These are phyloP conservation scores for Rutstroemia sp. DNA, from an alignment of 2,329 filamentous ascomycete species.

Conservation along the genomic window DNA sequence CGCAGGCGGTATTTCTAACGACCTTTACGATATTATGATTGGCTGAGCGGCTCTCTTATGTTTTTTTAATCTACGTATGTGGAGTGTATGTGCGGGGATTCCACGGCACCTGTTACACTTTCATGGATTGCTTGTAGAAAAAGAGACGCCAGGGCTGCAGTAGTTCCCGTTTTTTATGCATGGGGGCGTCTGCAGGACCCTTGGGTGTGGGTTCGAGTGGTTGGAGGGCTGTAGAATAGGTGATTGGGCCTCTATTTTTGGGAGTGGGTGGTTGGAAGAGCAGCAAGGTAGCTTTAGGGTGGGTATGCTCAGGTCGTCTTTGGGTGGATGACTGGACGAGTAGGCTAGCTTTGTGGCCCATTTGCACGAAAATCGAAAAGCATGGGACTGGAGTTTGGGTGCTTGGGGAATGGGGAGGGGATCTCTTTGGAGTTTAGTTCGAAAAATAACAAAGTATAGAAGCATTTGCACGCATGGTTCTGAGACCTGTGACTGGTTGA, in stretches of 20 bases:
- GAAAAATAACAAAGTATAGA: neutral
- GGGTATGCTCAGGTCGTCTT: neutral
- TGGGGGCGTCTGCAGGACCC: neutral
- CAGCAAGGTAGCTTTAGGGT: neutral
- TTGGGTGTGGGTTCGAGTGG: constrained; percentile 2
- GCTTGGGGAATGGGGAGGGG: neutral
- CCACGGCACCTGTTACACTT: constrained; percentile 1
- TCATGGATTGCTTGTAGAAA: neutral
- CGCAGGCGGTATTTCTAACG: constrained; percentile 9
- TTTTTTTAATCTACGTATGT: neutral
- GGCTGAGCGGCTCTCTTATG: constrained; percentile 1
- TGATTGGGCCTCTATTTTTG: constrained; percentile 10
- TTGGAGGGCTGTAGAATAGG: neutral
- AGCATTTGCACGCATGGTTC: neutral
- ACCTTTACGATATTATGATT: constrained; percentile 17
- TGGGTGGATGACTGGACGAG: neutral
- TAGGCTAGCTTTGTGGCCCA: neutral
- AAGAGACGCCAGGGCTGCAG: constrained; percentile 14
- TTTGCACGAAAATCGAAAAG: constrained; percentile 2
- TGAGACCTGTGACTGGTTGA: neutral
- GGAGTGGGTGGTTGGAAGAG: neutral
- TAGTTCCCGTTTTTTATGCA: constrained; percentile 7
- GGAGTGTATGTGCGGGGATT: constrained; percentile 9
- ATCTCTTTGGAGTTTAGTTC: neutral
- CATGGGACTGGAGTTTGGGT: constrained; percentile 1